Percentiles rank a stretch among this genome's conserved stretches.
phyloP scores from a whole-genome alignment of 2,329 filamentous ascomycete genomes.

The Colletotrichum spaethianum region DNA sequence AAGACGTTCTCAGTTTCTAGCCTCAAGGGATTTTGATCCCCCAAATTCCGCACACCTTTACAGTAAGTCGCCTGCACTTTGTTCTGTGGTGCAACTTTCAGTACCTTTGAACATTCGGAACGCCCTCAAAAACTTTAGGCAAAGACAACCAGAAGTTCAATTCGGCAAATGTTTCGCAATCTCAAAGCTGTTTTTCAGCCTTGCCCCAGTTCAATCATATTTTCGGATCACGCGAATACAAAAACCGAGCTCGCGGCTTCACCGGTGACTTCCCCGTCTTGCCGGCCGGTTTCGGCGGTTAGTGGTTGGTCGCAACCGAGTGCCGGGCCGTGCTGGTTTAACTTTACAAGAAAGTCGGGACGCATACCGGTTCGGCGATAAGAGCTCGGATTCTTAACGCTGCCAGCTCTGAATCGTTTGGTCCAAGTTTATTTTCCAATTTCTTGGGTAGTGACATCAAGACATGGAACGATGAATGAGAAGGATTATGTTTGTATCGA shows the following conservation, averaged over 20 bases:
- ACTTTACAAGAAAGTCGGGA: not conserved
- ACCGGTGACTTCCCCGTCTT: not conserved
- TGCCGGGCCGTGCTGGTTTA: slow-evolving; percentile 10
- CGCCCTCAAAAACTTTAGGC: too few relatives aligned
- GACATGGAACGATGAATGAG: not conserved
- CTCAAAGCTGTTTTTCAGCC: too few relatives aligned
- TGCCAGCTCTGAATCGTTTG: not conserved
- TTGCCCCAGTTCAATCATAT: too few relatives aligned
- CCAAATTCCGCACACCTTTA: not conserved
- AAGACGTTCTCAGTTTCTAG: not conserved
- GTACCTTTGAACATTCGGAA: too few relatives aligned
- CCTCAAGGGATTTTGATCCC: not conserved
- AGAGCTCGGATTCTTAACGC: not conserved
- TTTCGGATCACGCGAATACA: too few relatives aligned
- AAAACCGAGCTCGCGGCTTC: not conserved
- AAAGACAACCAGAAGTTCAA: too few relatives aligned
- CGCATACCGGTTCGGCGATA: slow-evolving; percentile 4
- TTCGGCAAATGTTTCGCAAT: too few relatives aligned
- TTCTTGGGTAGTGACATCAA: not conserved
- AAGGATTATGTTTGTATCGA: not conserved
- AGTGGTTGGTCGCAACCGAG: not conserved
- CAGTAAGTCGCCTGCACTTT: not conserved
- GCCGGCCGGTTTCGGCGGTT: slow-evolving; percentile 19
- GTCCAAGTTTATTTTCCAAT: too few relatives aligned
- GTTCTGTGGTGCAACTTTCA: not conserved